Base-by-base conservation (phyloP, 179 eudicot genomes). In the Drosera spatulata region DNA sequence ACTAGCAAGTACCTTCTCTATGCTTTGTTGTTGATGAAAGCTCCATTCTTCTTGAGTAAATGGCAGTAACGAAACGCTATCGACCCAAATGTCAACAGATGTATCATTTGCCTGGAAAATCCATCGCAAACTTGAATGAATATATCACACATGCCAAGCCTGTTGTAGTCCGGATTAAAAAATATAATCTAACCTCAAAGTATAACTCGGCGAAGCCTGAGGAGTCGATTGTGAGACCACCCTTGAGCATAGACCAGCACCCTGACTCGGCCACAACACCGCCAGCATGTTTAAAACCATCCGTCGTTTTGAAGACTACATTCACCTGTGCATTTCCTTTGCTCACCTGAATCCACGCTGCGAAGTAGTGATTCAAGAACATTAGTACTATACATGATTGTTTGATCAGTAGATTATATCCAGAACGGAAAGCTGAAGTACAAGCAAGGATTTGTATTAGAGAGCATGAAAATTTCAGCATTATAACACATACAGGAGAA, bases 221-320 rank as follows among this genome's bases (percentile, higher is more conserved):
- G 55, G 65, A 62, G 45, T 75, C 65, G 0, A 76, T 66, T 2
- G 59, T 39, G 48, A 83, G 52, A 13, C 94, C 94, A 46, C 86
- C 89, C 69, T 85, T 85, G 22, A 85, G 75, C 88, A 85, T 81
- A 38, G 94, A 74, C 94, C 94, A 85, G 49, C 94, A 85, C 10
- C 94, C 89, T 14, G 70, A 45, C 49, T 66, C 42, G 3, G 89
- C 94, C 15, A 55, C 10, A 40, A 72, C 83, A 60, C 66, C 56
- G 13, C 89, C 94, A 10, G 72, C 85, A 42, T 65, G 50, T 62
- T 60, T 61, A 48, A 44, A 59, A 39, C 77, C 77, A 0, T 61
- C 57, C 2, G 54, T 46, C 8, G 82, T 80, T 62, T 69, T 77
- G 49, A 85, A 76, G 1, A 61, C 43, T 0, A 75, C 84, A 0